Base-by-base conservation (phyloP, 129 eudicot species). In the Helichrysum umbraculigerum region DNA sequence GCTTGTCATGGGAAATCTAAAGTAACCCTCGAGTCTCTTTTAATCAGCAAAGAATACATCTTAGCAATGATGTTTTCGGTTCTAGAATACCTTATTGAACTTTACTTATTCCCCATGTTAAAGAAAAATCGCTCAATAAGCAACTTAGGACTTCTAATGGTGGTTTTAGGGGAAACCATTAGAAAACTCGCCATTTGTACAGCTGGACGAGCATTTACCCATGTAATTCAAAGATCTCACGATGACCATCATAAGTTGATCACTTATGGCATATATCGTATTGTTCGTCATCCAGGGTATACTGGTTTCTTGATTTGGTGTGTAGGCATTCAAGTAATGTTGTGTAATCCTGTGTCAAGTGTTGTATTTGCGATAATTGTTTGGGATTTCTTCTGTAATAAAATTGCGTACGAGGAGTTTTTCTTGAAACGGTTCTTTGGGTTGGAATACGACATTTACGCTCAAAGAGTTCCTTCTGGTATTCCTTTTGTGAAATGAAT, bases 271-370 rank as follows among this genome's bases (percentile, higher is more conserved):
- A 66, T 89, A 32, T 92, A 87, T 76, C 75, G 83, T 47, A 73
- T 75, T 57, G 79, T 88, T 11, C 89, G 98, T 35, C 98, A 92
- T 79, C 98, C 98, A 6, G 83, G 96, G 65, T 92, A 92, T 70
- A 85, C 81, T 34, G 98, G 98, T 32, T 92, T 89, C 77, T 82
- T 89, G 64, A 87, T 92, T 67, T 92, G 98, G 98, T 83, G 93
- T 1, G 78, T 92, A 59, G 98, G 93, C n/a, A 87, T 91, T 61
- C 98, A 92, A 73, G 64, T 92, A 71, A 92, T 92, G 98, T 75
- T 92, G 21, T 87, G 92, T 79, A 92, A 92, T 74, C 98, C 98
- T 11, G 9, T 87, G 21, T 86, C 91, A 20, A 83, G 82, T 0
- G 58, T 89, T 74, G 92, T 81, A 15, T 92, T 92, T 74, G 68